Base-by-base conservation (phyloP, 768 basidiomycete species). In the Mycena leptocephala region DNA sequence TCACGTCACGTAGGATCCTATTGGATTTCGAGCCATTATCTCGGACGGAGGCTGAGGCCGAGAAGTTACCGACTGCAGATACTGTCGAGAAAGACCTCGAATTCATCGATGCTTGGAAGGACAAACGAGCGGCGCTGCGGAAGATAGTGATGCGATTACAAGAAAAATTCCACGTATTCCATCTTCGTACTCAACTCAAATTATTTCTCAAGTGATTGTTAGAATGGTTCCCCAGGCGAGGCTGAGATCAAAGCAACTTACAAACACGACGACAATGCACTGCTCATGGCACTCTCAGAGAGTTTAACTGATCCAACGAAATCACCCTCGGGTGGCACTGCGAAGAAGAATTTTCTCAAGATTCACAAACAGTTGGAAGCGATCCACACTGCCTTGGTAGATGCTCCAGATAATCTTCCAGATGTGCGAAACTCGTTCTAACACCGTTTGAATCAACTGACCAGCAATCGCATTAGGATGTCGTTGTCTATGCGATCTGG, bases 21-120 rank as follows among this genome's bases (percentile, higher is more conserved):
- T 63, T 63, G 39, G 62, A 63, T 28, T 63, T 63, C 39, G 37
- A 28, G 24, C 16, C 24, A 2, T 16, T 63, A 6, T 5, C 1
- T 18, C 16, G 13, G n/a, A 6, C 2, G 13, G 62, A 63, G 62
- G 26, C 62, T 5, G 16, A 26, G 24, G 26, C 24, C 20, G 24
- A 28, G 39, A 41, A 1, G 24, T 43, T 63, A 22, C 62, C 62
- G 5, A 43, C 26, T 14, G 24, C 37, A 14, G 14, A 63, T 2
- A 28, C 62, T 2, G 28, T 63, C 39, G 6, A 63, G 39, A 11
- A 63, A 20, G 39, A 63, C 39, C n/a, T 63, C 6, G 10, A 63
- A 41, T 63, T 63, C 20, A 63, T 63, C n/a, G 62, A 63, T 20
- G 62, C n/a, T 14, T 63, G 62, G 62, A 41, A 33, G 62, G 16